These are phyloP conservation scores for Trichoderma lentiforme DNA, from an alignment of 2,329 filamentous ascomycete genomes.

Conservation along the genomic window DNA sequence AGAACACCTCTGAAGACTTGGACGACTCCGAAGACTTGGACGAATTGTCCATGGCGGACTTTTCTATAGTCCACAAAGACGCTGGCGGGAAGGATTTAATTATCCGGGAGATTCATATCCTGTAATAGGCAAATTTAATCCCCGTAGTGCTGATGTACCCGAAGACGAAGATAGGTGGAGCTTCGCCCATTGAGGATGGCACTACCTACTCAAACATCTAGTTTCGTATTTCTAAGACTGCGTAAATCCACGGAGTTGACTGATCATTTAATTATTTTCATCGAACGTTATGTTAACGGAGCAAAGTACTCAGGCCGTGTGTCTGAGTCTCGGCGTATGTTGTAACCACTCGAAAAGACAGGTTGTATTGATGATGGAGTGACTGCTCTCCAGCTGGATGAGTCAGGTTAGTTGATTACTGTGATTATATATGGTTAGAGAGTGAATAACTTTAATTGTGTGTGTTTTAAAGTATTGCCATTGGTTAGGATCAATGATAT, in stretches of 20 bases:
- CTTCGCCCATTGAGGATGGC: background rate
- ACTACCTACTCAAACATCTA: background rate
- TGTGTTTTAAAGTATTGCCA: background rate
- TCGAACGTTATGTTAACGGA: background rate
- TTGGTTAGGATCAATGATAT: background rate
- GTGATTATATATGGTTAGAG: background rate
- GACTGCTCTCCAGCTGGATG: background rate
- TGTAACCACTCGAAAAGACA: background rate
- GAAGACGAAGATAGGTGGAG: background rate
- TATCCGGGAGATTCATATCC: background rate
- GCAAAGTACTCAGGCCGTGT: background rate
- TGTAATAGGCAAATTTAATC: background rate
- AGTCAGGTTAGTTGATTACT: background rate
- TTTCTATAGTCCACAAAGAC: background rate
- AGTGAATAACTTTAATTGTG: background rate
- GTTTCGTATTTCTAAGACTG: background rate
- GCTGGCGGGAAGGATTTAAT: background rate
- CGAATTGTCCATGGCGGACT: too few relatives aligned
- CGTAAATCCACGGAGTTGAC: background rate
- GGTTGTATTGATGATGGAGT: background rate
- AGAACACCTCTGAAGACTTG: background rate
- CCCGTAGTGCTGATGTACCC: background rate
- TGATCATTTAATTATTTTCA: background rate
- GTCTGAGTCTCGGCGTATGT: background rate
- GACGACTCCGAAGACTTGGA: background rate